Percentiles rank a stretch among this genome's conserved stretches.
Conservation (phyloP, 805 yeast genomes). For the Yamadazyma laniorum region DNA sequence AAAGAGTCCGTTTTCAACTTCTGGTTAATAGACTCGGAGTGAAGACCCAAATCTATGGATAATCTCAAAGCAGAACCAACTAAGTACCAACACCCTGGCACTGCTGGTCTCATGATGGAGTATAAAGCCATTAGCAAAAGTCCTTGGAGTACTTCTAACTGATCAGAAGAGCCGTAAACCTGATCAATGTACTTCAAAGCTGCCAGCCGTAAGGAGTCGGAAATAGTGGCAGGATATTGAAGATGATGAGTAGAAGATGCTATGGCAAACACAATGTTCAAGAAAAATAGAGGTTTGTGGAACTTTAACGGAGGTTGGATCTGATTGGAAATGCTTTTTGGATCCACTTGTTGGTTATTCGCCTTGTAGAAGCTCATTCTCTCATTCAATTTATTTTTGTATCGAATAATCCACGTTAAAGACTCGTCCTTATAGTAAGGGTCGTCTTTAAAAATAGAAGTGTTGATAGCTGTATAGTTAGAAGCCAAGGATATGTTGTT, state of each 20-base stretch:
- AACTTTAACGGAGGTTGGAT: slow-evolving; percentile 47
- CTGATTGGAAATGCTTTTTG: slow-evolving; percentile 31
- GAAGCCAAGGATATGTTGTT: slow-evolving; percentile 56
- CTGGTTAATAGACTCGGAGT: slow-evolving; percentile 51
- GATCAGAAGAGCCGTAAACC: slow-evolving; percentile 55
- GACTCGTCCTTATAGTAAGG: slow-evolving; percentile 20
- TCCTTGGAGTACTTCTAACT: slow-evolving; percentile 73
- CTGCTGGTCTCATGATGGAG: slow-evolving; percentile 83
- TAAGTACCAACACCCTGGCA: slow-evolving; percentile 92
- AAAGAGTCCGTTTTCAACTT: slow-evolving; percentile 47
- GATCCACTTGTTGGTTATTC: slow-evolving; percentile 20
- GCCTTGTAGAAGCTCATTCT: slow-evolving; percentile 6
- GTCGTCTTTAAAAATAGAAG: slow-evolving; percentile 19
- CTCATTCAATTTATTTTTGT: slow-evolving; percentile 30
- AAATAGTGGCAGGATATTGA: slow-evolving; percentile 60
- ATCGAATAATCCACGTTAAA: slow-evolving; percentile 49
- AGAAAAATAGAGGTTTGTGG: slow-evolving; percentile 61
- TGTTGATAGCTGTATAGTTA: slow-evolving; percentile 47
- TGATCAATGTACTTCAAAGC: slow-evolving; percentile 60
- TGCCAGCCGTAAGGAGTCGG: slow-evolving; percentile 68
- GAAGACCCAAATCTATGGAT: slow-evolving; percentile 82
- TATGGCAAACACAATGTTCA: slow-evolving; percentile 77
- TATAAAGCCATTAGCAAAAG: slow-evolving; percentile 65
- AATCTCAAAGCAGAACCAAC: slow-evolving; percentile 76
- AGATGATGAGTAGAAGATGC: slow-evolving; percentile 73